Evolutionary conservation across 2,329 filamentous ascomycete genomes (phyloP).

Genomic region (Botrytis medusae): DNA sequence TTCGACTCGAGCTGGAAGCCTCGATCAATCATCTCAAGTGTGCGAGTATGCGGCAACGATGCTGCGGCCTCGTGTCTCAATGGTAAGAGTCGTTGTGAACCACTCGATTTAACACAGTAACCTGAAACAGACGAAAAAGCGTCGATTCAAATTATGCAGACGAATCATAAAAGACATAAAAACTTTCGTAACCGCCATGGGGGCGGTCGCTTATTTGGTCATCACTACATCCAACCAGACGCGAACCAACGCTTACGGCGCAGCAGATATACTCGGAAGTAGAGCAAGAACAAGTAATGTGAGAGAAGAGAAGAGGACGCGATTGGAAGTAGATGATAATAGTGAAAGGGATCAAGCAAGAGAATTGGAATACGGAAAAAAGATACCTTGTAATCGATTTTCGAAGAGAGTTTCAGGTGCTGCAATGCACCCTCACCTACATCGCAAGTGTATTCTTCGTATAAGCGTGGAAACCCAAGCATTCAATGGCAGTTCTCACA

Average conservation of each 20-base stretch:
- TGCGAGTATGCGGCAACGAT: slow-evolving; percentile 14
- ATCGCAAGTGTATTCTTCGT: neutral
- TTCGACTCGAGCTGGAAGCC: slow-evolving; percentile 17
- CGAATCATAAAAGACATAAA: slow-evolving; percentile 17
- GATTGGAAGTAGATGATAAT: slow-evolving; percentile 1
- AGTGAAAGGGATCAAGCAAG: neutral
- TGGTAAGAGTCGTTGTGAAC: slow-evolving; percentile 11
- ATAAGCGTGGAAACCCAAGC: neutral
- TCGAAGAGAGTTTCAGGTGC: slow-evolving; percentile 16
- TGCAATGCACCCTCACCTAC: neutral
- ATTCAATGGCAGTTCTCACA: neutral
- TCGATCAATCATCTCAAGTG: neutral
- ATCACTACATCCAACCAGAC: slow-evolving; percentile 15
- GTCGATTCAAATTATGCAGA: slow-evolving; percentile 10
- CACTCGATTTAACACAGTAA: slow-evolving; percentile 14
- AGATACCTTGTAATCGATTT: neutral
- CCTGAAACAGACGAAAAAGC: slow-evolving; percentile 10
- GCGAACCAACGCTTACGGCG: slow-evolving; percentile 5
- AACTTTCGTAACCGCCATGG: slow-evolving; percentile 15
- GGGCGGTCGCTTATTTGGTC: slow-evolving; percentile 21
- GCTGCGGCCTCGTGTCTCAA: slow-evolving; percentile 18
- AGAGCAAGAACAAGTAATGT: neutral
- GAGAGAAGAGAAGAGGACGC: neutral
- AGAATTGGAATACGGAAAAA: neutral
- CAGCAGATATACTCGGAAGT: neutral